Percentiles rank a stretch among this genome's conserved stretches.
These are phyloP conservation scores for Talaromyces borbonicus DNA, from an alignment of 495 filamentous ascomycete species.

Conservation along the genomic window DNA sequence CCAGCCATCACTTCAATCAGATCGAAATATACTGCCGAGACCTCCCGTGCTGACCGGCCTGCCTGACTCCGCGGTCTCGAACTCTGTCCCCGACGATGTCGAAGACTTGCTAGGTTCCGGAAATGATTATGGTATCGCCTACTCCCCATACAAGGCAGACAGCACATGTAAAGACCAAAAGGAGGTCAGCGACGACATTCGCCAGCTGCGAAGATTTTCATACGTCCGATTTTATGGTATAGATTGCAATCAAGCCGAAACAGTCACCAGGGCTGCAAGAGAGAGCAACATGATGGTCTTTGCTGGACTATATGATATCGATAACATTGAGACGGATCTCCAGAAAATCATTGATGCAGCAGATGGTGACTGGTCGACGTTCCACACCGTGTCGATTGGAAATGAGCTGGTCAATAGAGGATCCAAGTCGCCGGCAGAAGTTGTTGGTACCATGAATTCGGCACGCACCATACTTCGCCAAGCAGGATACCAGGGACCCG, in stretches of 20 bases:
- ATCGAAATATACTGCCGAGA: not conserved
- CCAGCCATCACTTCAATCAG: not conserved
- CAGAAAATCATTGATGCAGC: constrained; percentile 44
- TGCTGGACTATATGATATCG: constrained; percentile 60
- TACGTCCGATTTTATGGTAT: constrained; percentile 71
- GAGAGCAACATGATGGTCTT: constrained; percentile 55
- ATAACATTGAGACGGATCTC: constrained; percentile 43
- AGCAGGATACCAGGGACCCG: constrained; percentile 60
- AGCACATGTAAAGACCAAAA: constrained; percentile 55
- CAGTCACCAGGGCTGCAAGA: constrained; percentile 48
- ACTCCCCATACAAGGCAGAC: constrained; percentile 62
- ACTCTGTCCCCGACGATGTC: not conserved
- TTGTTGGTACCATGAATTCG: constrained; percentile 42
- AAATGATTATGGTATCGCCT: constrained; percentile 49
- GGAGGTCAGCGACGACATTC: constrained; percentile 55
- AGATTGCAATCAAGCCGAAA: constrained; percentile 62
- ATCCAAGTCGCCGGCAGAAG: constrained; percentile 36
- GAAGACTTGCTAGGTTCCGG: not conserved
- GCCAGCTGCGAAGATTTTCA: constrained; percentile 39
- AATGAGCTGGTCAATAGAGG: constrained; percentile 71
- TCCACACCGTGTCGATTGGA: constrained; percentile 66
- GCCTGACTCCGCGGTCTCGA: not conserved
- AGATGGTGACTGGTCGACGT: constrained; percentile 46
- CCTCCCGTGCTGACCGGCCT: not conserved
- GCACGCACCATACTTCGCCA: constrained; percentile 47